Percentiles rank a stretch among this genome's conserved stretches.
phyloP scores from a whole-genome alignment of 805 yeast genomes.

The Wickerhamomyces tratensis region DNA sequence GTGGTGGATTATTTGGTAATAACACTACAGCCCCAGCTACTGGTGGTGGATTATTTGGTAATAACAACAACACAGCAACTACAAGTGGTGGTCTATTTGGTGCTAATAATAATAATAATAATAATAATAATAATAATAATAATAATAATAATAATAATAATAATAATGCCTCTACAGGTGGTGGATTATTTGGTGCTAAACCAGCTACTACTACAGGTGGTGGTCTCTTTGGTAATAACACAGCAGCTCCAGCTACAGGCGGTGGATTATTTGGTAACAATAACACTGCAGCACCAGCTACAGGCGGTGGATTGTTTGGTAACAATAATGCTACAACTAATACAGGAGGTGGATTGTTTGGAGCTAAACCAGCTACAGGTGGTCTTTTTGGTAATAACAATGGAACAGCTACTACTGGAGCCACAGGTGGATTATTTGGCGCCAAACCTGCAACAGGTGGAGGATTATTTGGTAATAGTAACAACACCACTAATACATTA shows the following conservation, averaged over 20 bases:
- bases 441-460: conserved; percentile 22
- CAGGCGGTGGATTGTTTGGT: conserved; percentile 26
- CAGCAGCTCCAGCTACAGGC: conserved; percentile 1
- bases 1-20: conserved; percentile 32
- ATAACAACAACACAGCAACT: conserved; percentile 8
- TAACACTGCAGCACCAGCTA: conserved; percentile 8
- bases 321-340: conserved; percentile 10
- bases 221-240: conserved; percentile 29
- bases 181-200: conserved; percentile 13
- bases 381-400: conserved; percentile 31
- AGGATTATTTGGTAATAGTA: conserved; percentile 29
- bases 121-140: no score
- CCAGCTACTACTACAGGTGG: conserved; percentile 18
- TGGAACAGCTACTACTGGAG: conserved; percentile 13
- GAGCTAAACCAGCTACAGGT: conserved; percentile 13
- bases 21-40: conserved; percentile 13
- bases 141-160: no score
- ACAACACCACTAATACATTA: conserved; percentile 4
- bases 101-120: conserved; percentile 4
- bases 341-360: conserved; percentile 31
- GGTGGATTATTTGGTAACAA: conserved; percentile 12
- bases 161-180: conserved; percentile 7
- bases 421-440: conserved; percentile 34
- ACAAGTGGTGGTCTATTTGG: conserved; percentile 1
- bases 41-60: conserved; percentile 10